These are phyloP conservation scores for Domatiomyces globalis DNA, from an alignment of 2,329 filamentous ascomycete genomes.

Conservation along the genomic window DNA sequence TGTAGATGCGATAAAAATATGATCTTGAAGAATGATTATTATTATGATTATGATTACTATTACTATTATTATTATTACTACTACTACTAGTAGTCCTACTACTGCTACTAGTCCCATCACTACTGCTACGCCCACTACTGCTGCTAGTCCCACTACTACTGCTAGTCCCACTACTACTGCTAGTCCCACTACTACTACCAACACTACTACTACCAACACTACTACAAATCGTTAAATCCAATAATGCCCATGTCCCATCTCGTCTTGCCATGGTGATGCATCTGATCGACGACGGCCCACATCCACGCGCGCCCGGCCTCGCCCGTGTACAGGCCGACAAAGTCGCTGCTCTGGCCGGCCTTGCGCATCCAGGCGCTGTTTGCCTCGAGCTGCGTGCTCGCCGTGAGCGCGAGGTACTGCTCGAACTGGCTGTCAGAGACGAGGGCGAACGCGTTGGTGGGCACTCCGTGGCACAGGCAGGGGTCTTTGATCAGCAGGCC, in stretches of 20 bases:
- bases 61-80: too few relatives aligned
- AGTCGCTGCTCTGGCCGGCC: constrained; percentile 37
- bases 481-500: constrained; percentile 51
- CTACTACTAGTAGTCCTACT: too few relatives aligned
- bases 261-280: neutral
- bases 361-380: constrained; percentile 14
- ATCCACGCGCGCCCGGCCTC: constrained; percentile 37
- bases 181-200: too few relatives aligned
- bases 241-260: constrained; percentile 8
- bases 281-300: constrained; percentile 23
- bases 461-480: constrained; percentile 51
- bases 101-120: too few relatives aligned
- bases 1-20: neutral
- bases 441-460: constrained; percentile 46
- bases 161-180: too few relatives aligned
- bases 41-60: too few relatives aligned
- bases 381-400: constrained; percentile 12
- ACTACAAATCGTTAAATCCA: constrained; percentile 17
- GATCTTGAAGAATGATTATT: too few relatives aligned
- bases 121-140: too few relatives aligned
- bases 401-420: constrained; percentile 10
- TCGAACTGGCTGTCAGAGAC: constrained; percentile 10
- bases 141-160: too few relatives aligned
- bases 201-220: too few relatives aligned
- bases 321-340: constrained; percentile 37